Evolutionary conservation across 2,329 filamentous ascomycete species (phyloP).

Genomic region (Remersonia thermophila): DNA sequence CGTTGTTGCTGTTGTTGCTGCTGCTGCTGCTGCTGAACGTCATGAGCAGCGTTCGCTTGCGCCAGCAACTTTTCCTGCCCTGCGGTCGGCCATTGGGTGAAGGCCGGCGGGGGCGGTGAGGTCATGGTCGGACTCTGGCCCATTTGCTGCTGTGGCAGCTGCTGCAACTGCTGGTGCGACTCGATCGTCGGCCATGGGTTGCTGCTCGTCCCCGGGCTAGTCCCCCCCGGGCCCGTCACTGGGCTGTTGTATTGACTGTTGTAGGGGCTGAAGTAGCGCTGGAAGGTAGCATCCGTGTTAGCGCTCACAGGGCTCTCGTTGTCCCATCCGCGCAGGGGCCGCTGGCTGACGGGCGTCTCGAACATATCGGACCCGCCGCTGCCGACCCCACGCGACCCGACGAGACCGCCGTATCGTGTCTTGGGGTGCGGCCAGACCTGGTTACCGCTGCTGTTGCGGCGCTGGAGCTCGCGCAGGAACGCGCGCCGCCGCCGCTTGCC

Average conservation of each 20-base stretch:
- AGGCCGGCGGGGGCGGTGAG: conserved; percentile 12
- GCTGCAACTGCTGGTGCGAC: conserved; percentile 7
- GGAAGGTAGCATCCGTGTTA: conserved; percentile 21
- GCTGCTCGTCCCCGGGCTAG: conserved; percentile 9
- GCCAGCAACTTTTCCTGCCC: not conserved
- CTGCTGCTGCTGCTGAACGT: conserved; percentile 12
- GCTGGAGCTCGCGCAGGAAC: conserved; percentile 36
- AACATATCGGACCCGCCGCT: conserved; percentile 27
- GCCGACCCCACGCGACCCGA: conserved; percentile 8
- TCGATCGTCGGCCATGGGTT: conserved; percentile 12
- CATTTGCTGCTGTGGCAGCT: conserved; percentile 17
- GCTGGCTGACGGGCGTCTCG: conserved; percentile 43
- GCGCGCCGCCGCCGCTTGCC: conserved; percentile 43
- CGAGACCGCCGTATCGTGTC: conserved; percentile 9
- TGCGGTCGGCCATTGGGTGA: conserved; percentile 15
- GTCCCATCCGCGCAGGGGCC: conserved; percentile 40
- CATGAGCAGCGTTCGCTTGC: no score
- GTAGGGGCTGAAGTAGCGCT: conserved; percentile 47
- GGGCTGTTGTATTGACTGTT: conserved; percentile 48
- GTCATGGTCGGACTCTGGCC: conserved; percentile 16
- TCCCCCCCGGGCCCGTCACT: conserved; percentile 29
- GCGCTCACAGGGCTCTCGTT: conserved; percentile 36
- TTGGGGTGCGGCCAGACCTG: conserved; percentile 32
- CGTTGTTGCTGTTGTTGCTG: conserved; percentile 3
- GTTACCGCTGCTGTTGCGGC: conserved; percentile 22